A percentile compares a stretch with the other conserved stretches of the same genome.
Conservation (phyloP, 1,284 basidiomycete genomes). For the Blastosporella zonata region DNA sequence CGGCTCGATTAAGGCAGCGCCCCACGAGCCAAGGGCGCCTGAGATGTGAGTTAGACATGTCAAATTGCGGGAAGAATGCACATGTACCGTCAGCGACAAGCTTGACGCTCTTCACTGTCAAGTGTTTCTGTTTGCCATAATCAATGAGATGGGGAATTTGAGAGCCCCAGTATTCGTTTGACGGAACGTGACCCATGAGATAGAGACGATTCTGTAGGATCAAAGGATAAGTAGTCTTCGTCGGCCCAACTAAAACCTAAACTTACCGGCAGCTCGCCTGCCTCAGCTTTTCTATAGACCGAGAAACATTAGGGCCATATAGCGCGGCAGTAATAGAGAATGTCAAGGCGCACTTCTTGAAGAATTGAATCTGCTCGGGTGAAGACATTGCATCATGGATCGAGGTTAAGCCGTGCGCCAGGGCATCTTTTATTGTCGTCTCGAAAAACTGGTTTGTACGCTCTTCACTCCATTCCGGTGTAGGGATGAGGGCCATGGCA, state of each 20-base stretch:
- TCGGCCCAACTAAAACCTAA: background rate
- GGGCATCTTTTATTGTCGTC: constrained; percentile 63
- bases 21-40: constrained; percentile 90
- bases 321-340: background rate
- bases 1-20: constrained; percentile 83
- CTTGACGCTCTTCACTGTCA: constrained; percentile 80
- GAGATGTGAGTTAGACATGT: constrained; percentile 4
- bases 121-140: constrained; percentile 58
- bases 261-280: constrained; percentile 62
- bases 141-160: constrained; percentile 59
- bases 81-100: constrained; percentile 71
- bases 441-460: constrained; percentile 62
- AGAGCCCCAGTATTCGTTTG: constrained; percentile 64
- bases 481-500: constrained; percentile 66
- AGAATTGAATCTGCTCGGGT: constrained; percentile 59
- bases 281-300: constrained; percentile 50
- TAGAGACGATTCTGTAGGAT: constrained; percentile 65
- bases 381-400: constrained; percentile 78
- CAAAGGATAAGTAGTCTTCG: background rate
- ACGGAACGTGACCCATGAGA: constrained; percentile 65
- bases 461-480: constrained; percentile 59
- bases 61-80: background rate
- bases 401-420: constrained; percentile 74
- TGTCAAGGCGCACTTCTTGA: constrained; percentile 47
- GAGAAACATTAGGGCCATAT: constrained; percentile 6